These are phyloP conservation scores for Cryptosporidium canis DNA, from an alignment of 169 alveolate genomes.

Conservation along the genomic window DNA sequence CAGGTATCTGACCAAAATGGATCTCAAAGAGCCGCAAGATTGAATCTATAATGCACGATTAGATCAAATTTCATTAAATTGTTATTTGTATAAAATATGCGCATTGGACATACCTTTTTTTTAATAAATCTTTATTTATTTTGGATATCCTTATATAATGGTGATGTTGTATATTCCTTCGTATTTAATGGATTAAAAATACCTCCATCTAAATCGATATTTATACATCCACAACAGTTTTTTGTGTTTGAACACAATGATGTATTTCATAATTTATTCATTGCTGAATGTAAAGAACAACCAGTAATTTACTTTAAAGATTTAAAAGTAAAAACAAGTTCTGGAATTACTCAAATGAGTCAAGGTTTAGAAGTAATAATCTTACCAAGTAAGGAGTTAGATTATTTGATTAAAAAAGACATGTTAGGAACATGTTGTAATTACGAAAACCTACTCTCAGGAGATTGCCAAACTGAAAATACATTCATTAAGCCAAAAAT, in stretches of 20 bases:
- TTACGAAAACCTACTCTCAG: conserved; percentile 16
- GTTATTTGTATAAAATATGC: neutral
- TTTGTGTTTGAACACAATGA: conserved; percentile 8
- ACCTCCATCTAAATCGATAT: conserved; percentile 32
- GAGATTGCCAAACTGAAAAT: conserved; percentile 1
- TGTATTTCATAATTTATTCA: neutral
- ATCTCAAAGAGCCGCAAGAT: conserved; percentile 20
- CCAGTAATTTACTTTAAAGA: conserved; percentile 3
- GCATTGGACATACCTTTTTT: neutral
- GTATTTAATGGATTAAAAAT: neutral
- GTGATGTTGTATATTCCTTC: neutral
- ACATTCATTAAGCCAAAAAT: conserved; percentile 19
- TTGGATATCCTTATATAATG: neutral
- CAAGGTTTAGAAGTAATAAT: conserved; percentile 25
- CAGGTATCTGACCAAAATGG: conserved; percentile 9
- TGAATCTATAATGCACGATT: neutral
- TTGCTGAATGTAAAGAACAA: neutral
- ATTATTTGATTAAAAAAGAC: neutral
- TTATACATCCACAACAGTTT: conserved; percentile 34
- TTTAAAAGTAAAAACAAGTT: neutral
- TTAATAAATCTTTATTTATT: neutral
- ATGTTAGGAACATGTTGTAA: conserved; percentile 18
- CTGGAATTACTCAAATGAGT: neutral
- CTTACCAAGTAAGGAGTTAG: conserved; percentile 29
- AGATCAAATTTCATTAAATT: neutral